phyloP scores from a whole-genome alignment of 1,284 basidiomycete genomes.

The Fistulina hepatica region DNA sequence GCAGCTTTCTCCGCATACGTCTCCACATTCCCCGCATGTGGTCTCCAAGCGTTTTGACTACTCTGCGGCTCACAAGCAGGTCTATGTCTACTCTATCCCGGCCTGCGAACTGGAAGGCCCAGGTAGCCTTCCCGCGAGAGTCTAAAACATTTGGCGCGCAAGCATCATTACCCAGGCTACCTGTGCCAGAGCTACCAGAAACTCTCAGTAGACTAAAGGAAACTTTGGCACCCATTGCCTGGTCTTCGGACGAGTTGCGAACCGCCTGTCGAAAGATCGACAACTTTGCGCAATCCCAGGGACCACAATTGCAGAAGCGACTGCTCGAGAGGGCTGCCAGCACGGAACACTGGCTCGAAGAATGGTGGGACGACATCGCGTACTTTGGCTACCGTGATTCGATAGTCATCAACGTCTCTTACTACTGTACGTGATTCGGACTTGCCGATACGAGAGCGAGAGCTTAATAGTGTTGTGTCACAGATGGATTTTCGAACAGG shows the following conservation, averaged over 20 bases:
- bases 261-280: slow-evolving; percentile 49
- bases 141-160: slow-evolving; percentile 29
- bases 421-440: slow-evolving; percentile 49
- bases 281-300: slow-evolving; percentile 41
- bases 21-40: too few species aligned
- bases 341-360: slow-evolving; percentile 63
- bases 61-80: slow-evolving; percentile 9
- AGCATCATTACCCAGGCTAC: slow-evolving; percentile 43
- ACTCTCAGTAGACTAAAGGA: slow-evolving; percentile 53
- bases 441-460: background rate
- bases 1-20: too few species aligned
- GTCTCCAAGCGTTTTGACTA: too few species aligned
- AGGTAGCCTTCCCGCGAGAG: slow-evolving; percentile 32
- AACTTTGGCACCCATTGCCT: slow-evolving; percentile 54
- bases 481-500: slow-evolving; percentile 67
- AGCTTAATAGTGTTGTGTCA: background rate
- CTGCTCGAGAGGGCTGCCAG: slow-evolving; percentile 40
- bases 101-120: slow-evolving; percentile 38
- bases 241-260: slow-evolving; percentile 43
- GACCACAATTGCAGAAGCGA: slow-evolving; percentile 45
- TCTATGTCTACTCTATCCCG: slow-evolving; percentile 16
- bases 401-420: slow-evolving; percentile 74
- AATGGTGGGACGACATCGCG: slow-evolving; percentile 72
- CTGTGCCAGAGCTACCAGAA: slow-evolving; percentile 46
- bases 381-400: slow-evolving; percentile 71